These are phyloP conservation scores for Scheffersomyces titani DNA, from an alignment of 1,139 yeast genomes.

Conservation along the genomic window DNA sequence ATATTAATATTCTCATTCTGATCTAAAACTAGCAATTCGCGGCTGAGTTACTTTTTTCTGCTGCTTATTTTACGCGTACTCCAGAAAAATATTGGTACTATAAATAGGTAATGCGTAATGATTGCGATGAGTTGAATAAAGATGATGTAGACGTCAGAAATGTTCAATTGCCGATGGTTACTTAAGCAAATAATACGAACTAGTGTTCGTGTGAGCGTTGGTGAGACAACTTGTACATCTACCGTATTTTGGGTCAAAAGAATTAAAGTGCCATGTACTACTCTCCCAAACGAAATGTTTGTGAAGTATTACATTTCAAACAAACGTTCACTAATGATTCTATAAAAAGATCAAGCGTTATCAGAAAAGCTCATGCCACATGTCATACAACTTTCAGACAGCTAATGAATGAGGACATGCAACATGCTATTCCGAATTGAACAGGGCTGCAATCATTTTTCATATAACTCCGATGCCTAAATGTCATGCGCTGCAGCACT, in stretches of 20 bases:
- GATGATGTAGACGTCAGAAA: background rate
- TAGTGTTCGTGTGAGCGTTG: background rate
- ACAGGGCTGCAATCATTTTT: background rate
- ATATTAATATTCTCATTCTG: background rate
- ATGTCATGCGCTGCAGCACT: background rate
- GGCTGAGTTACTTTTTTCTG: background rate
- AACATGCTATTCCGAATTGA: background rate
- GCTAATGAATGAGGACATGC: background rate
- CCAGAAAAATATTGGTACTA: background rate
- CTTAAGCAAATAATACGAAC: background rate
- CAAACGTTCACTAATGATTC: too few relatives aligned
- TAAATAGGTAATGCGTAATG: background rate
- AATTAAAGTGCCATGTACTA: too few relatives aligned
- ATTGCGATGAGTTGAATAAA: background rate
- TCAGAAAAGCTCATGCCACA: background rate
- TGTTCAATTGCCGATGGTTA: background rate
- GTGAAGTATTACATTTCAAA: too few relatives aligned
- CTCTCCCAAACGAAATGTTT: too few relatives aligned
- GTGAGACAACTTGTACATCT: background rate
- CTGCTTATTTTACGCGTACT: background rate
- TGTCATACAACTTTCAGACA: background rate
- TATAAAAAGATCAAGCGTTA: background rate
- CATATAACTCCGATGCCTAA: background rate
- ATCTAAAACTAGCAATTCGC: background rate
- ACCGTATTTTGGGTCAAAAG: too few relatives aligned